phyloP scores from a whole-genome alignment of 306 rosid genomes.

The Lablab purpureus region DNA sequence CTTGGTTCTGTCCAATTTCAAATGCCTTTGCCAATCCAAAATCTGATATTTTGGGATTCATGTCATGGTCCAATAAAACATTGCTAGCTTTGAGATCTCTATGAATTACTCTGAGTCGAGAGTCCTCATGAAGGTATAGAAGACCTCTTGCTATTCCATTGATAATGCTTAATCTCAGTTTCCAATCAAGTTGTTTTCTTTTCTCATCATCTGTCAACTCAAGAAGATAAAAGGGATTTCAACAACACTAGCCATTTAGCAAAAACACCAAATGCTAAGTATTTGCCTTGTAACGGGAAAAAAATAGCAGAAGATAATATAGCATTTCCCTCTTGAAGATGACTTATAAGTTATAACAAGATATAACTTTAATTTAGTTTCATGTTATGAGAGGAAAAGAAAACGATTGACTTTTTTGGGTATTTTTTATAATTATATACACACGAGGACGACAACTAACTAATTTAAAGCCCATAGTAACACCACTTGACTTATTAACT shows the following conservation, averaged over 20 bases:
- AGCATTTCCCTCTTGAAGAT: neutral
- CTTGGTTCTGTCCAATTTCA: neutral
- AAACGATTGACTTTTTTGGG: neutral
- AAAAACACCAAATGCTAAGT: neutral
- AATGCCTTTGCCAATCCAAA: neutral
- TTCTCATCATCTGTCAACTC: conserved; percentile 25
- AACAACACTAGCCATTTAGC: neutral
- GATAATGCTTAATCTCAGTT: neutral
- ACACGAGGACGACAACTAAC: too few species aligned
- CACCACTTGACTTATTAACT: neutral
- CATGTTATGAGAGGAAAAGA: neutral
- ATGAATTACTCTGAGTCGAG: neutral
- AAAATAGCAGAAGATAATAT: neutral
- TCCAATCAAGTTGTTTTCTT: conserved; percentile 9
- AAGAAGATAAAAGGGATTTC: neutral
- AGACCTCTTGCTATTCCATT: neutral
- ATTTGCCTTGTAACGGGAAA: too few species aligned
- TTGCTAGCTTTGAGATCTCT: neutral
- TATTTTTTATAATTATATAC: too few species aligned
- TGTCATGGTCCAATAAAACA: neutral
- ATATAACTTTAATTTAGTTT: too few species aligned
- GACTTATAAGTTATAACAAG: neutral
- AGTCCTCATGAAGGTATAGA: neutral
- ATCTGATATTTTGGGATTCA: conserved; percentile 14
- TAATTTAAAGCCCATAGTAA: too few species aligned